Conservation (phyloP, 495 filamentous ascomycete species). For the Pyronema omphalodes region DNA sequence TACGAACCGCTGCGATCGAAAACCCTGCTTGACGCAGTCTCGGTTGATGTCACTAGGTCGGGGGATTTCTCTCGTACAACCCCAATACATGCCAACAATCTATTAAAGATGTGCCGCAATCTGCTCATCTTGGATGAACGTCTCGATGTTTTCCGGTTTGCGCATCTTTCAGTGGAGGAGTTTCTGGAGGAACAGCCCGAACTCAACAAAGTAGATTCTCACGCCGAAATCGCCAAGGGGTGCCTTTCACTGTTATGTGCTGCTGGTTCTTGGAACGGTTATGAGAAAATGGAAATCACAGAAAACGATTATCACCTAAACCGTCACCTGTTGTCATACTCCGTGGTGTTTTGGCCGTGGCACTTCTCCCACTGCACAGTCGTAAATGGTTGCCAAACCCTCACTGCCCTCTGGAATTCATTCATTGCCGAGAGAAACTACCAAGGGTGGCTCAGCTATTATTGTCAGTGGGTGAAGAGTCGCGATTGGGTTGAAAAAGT, state of each 20-base stretch:
- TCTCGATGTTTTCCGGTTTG: no score
- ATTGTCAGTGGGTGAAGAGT: no score
- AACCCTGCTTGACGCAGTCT: conserved; percentile 1
- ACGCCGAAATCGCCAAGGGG: background rate
- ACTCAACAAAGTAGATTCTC: no score
- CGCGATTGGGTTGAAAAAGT: no score
- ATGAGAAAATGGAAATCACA: background rate
- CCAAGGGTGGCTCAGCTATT: no score
- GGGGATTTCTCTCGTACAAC: background rate
- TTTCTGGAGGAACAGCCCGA: no score
- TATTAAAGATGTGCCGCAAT: background rate
- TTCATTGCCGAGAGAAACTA: background rate
- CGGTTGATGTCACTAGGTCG: background rate
- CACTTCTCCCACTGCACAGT: no score
- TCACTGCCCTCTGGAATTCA: background rate
- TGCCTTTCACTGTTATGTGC: background rate
- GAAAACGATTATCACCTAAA: background rate
- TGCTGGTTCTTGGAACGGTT: background rate
- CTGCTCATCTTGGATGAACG: background rate
- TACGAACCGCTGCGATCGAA: background rate
- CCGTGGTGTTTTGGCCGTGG: conserved; percentile 3
- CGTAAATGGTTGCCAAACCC: background rate
- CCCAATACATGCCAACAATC: background rate
- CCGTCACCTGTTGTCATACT: conserved; percentile 1
- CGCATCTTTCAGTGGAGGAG: no score